Evolutionary conservation across 1,284 basidiomycete genomes (phyloP).

Genomic region (Cutaneotrichosporon mucoides): DNA sequence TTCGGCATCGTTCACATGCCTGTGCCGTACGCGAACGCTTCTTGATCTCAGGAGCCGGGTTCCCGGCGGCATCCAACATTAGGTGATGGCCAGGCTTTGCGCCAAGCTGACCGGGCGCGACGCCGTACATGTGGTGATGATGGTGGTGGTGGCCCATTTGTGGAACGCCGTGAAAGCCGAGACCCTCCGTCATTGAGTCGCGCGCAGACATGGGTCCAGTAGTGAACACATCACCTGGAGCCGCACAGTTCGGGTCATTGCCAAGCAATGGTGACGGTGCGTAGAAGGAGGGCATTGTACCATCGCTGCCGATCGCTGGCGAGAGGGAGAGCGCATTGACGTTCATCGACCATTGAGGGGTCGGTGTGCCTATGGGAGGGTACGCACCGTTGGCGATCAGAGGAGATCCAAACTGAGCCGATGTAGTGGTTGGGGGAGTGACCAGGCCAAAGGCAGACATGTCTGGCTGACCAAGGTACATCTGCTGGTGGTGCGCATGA

Average conservation of each 20-base stretch:
- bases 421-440: constrained; percentile 14
- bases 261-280: constrained; percentile 11
- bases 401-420: constrained; percentile 15
- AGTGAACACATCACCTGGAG: constrained; percentile 12
- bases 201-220: constrained; percentile 2
- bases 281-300: constrained; percentile 7
- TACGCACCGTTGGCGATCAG: constrained; percentile 11
- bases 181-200: constrained; percentile 4
- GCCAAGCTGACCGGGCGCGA: constrained; percentile 9
- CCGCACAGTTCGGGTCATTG: constrained; percentile 7
- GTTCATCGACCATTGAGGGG: constrained; percentile 12
- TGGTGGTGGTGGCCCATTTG: constrained; percentile 3
- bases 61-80: constrained; percentile 17
- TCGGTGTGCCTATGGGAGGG: constrained; percentile 6
- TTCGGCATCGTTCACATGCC: constrained; percentile 29
- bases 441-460: constrained; percentile 12
- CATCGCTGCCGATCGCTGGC: constrained; percentile 5
- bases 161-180: constrained; percentile 7
- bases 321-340: constrained; percentile 15
- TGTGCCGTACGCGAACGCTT: constrained; percentile 28
- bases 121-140: constrained; percentile 6
- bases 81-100: constrained; percentile 13
- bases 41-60: constrained; percentile 22
- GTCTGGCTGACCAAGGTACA: constrained; percentile 13
- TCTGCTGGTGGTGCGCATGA: constrained; percentile 1